These are phyloP conservation scores for Avena eriantha DNA, from an alignment of 176 grass and related monocot species.

Conservation along the genomic window DNA sequence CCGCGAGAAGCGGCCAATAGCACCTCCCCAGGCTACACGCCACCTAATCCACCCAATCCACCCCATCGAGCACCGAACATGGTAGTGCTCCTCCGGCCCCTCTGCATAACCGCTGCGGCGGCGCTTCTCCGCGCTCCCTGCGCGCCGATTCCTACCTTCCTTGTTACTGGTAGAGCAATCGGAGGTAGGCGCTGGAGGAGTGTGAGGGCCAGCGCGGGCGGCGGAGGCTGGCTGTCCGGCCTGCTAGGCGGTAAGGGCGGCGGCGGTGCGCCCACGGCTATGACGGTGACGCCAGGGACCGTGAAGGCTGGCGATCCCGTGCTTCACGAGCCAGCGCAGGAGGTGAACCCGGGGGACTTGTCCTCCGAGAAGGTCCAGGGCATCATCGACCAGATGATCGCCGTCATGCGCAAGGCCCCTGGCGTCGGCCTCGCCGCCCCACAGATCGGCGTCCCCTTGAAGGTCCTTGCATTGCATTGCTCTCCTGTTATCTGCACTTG, in stretches of 20 bases:
- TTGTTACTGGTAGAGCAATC: neutral
- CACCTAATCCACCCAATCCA: neutral
- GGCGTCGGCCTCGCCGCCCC: conserved; percentile 95
- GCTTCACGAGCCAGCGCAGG: conserved; percentile 75
- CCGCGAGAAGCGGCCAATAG: too few species aligned
- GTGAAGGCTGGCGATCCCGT: conserved; percentile 90
- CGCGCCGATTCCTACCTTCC: neutral
- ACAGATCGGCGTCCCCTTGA: conserved; percentile 76
- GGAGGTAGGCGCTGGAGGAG: conserved; percentile 26
- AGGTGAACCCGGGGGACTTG: conserved; percentile 59
- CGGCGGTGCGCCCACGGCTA: conserved; percentile 39
- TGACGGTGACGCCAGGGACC: conserved; percentile 61
- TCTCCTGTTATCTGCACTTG: neutral
- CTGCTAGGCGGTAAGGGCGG: conserved; percentile 50
- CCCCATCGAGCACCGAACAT: conserved; percentile 32
- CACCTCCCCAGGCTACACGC: too few species aligned
- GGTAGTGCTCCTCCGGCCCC: conserved; percentile 45
- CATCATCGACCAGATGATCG: conserved; percentile 85
- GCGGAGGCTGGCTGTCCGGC: conserved; percentile 57
- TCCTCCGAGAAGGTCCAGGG: conserved; percentile 74
- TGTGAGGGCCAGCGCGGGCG: conserved; percentile 40
- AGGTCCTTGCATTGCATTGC: conserved; percentile 24
- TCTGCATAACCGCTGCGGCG: conserved; percentile 1
- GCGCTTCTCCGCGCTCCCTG: conserved; percentile 9
- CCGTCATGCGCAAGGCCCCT: conserved; percentile 80